Evolutionary conservation across 345 rosid genomes (phyloP).

Genomic region (Populus davidiana): DNA sequence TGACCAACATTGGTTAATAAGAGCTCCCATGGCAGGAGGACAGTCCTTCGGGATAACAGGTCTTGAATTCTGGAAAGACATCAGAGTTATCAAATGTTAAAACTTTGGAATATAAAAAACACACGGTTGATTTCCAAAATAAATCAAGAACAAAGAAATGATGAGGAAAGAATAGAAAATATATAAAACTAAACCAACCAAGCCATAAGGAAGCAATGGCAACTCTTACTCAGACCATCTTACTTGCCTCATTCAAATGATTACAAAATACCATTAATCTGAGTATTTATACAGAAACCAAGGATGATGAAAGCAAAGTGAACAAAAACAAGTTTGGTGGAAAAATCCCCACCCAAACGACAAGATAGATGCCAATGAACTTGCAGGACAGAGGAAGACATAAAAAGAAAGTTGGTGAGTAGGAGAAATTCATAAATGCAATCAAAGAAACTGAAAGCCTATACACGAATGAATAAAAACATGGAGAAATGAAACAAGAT

Average conservation of each 20-base stretch:
- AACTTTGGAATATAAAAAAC: background rate
- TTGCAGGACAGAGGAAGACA: background rate
- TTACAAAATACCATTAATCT: background rate
- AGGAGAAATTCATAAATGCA: background rate
- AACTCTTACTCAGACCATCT: background rate
- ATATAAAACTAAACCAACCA: too few relatives aligned
- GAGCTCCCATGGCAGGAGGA: slow-evolving; percentile 70
- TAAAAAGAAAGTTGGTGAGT: background rate
- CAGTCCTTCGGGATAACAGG: slow-evolving; percentile 71
- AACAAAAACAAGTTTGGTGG: background rate
- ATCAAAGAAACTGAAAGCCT: background rate
- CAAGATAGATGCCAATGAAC: background rate
- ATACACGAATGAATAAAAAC: background rate
- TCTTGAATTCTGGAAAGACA: slow-evolving; percentile 61
- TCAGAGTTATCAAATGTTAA: background rate
- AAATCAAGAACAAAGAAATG: background rate
- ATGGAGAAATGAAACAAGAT: background rate
- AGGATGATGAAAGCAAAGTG: background rate
- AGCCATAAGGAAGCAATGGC: background rate
- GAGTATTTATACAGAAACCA: background rate
- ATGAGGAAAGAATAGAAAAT: background rate
- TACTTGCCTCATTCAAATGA: background rate
- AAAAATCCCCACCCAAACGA: background rate
- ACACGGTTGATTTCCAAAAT: background rate
- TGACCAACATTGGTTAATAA: slow-evolving; percentile 95